Evolutionary conservation across 257 asterid species (phyloP), one percentile per base, ranked within the genome.

Genomic region (Capsicum chinense): DNA sequence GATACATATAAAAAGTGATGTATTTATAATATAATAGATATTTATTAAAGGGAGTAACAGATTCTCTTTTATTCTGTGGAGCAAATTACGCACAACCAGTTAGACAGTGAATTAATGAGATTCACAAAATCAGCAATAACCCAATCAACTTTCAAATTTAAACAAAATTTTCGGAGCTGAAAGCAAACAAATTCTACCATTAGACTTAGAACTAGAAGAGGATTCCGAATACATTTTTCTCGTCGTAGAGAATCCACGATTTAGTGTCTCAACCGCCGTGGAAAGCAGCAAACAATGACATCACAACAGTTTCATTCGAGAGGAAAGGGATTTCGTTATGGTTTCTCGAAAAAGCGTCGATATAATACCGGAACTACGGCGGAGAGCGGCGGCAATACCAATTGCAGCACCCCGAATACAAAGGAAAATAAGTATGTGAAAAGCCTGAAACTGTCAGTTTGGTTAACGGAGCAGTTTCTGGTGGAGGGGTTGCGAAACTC

Each of bases 401-500:
- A 89, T 90, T 44, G 91, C 94, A 87, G 90, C 94, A 68, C 97
- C 97, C 98, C 97, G 56, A 89, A 84, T 84, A 96, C 99, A 13
- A 96, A 96, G 91, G 98, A 94, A 86, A 96, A 94, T 83, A 97
- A 93, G 79, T 96, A 89, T 83, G 91, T 92, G 52, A 96, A 94
- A 91, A 90, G 88, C 60, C 60, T 96, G 39, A 85, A 94, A 87
- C 99, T 98, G 84, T 86, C 67, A 83, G 92, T 96, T 9, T 96
- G 99, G 98, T 73, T 96, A 74, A 94, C 98, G 87, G 99, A 96
- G 21, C 91, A 93, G 82, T 96, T 96, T 11, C 98, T 98, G 80
- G 69, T 96, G 89, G 98, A 92, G 89, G 98, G 95, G 92, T 79
- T 97, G 52, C 88, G 33, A 26, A 26, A 26, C 33, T 26, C 33